A percentile compares a stretch with the other conserved stretches of the same genome.
phyloP scores from a whole-genome alignment of 1,284 basidiomycete species.

The Cryptococcus deneoformans region DNA sequence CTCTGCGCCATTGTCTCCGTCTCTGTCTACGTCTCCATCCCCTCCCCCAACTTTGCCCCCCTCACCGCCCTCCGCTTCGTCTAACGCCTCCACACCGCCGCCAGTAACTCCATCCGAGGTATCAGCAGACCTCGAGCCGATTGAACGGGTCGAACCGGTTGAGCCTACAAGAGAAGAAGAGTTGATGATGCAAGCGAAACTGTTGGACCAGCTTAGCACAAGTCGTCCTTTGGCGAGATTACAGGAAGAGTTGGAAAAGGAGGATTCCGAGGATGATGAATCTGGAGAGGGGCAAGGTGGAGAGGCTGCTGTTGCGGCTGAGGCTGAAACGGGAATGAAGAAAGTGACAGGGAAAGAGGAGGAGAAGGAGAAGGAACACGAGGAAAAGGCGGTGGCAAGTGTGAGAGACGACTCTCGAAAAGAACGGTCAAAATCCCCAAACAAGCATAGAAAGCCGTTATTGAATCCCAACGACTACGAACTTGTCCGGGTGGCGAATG shows the following conservation, averaged over 20 bases:
- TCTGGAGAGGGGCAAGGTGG: neutral
- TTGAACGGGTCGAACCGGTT: slow-evolving; percentile 16
- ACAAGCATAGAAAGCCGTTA: slow-evolving; percentile 52
- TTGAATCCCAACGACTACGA: slow-evolving; percentile 88
- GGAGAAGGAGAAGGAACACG: neutral
- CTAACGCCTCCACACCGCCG: slow-evolving; percentile 8
- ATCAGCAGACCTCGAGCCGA: neutral
- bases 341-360: neutral
- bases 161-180: slow-evolving; percentile 14
- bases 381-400: neutral
- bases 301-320: no score
- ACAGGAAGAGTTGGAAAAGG: slow-evolving; percentile 69
- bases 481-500: slow-evolving; percentile 63
- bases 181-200: slow-evolving; percentile 54
- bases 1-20: neutral
- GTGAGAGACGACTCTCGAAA: neutral
- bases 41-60: slow-evolving; percentile 1
- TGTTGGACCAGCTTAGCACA: slow-evolving; percentile 78
- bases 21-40: neutral
- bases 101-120: slow-evolving; percentile 1
- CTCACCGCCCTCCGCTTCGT: slow-evolving; percentile 3
- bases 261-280: slow-evolving; percentile 4
- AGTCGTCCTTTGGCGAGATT: slow-evolving; percentile 83
- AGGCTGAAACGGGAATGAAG: neutral
- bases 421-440: neutral